Evolutionary conservation across 352 stramenopile genomes (phyloP).

Genomic region (Globisporangium heterothallicum): DNA sequence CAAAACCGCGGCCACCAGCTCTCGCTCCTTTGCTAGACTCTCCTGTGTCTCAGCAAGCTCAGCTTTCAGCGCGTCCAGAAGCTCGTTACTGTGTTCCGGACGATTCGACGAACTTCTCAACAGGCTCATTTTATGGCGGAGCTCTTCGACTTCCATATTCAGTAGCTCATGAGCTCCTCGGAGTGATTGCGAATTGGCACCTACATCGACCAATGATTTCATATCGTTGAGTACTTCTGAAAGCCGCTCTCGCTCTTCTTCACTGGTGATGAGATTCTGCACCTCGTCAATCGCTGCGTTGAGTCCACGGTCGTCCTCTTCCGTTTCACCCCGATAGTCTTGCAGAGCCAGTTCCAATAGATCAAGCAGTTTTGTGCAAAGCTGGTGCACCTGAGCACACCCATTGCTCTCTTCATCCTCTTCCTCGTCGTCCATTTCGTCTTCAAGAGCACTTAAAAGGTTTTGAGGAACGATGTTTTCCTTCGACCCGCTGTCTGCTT

Average conservation of each 20-base stretch:
- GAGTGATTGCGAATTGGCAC: conserved; percentile 17
- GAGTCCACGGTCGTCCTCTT: conserved; percentile 14
- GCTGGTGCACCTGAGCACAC: neutral
- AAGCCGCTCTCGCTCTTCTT: conserved; percentile 19
- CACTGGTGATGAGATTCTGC: conserved; percentile 15
- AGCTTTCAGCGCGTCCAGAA: neutral
- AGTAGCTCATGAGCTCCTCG: conserved; percentile 33
- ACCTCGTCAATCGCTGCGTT: conserved; percentile 19
- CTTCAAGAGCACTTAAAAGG: conserved; percentile 11
- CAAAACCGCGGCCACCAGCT: conserved; percentile 15
- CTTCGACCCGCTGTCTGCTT: conserved; percentile 21
- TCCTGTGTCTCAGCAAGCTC: conserved; percentile 7
- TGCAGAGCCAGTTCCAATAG: conserved; percentile 29
- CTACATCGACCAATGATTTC: conserved; percentile 18
- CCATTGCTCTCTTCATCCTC: neutral
- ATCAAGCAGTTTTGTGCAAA: conserved; percentile 26
- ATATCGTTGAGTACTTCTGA: conserved; percentile 30
- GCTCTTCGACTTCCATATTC: conserved; percentile 37
- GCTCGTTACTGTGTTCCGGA: conserved; percentile 3
- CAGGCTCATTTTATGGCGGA: conserved; percentile 18
- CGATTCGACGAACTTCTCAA: neutral
- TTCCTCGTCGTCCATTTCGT: conserved; percentile 9
- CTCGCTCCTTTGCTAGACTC: neutral
- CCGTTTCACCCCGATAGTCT: conserved; percentile 18
- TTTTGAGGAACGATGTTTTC: conserved; percentile 49